Base-by-base conservation (phyloP, 345 rosid genomes). In the Rhizophora apiculata region DNA sequence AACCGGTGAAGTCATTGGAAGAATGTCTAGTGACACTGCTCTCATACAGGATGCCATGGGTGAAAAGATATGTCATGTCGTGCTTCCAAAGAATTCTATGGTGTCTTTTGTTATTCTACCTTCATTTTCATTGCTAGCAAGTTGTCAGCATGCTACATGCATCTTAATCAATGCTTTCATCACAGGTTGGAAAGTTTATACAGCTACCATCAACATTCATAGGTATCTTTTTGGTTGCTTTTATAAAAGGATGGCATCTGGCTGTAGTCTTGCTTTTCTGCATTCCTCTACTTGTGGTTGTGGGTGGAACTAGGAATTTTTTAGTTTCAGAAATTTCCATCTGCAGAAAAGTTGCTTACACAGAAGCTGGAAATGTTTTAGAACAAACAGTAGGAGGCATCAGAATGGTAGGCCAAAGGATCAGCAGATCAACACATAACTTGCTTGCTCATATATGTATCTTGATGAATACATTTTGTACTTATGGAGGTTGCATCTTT, bases 31-130 rank as follows among this genome's bases (percentile, higher is more conserved):
- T 18, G 98, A 93, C 67, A 93, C 97, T 6, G 82, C 90, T 65
- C 85, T 90, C 70, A 87, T 93, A 76, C 96, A 93, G 80, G 96
- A 93, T 0, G 98, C 98, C 37, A 86, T 93, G 89, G 97, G 98
- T 18, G 98, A 90, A 71, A 93, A 93, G 93, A 1, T 24, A 27
- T 9, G 6, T 0, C 6, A 54, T 24, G 24, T 31, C 19, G 21
- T 26, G 31, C 59, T 22, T 22, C n/a, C 36, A 21, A 22, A 22
- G 60, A 24, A 56, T 27, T 56, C 30, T 56, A 13, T 18, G 15
- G n/a, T 54, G 10, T 37, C 58, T 19, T 22, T 11, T 46, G 6
- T 65, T 16, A 29, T 6, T 18, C 43, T 1, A 29, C 36, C 19
- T 36, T 53, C 43, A 13, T 15, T 27, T 51, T 31, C 15, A 31